These are phyloP conservation scores for Chrysoporthe austroafricana DNA, from an alignment of 2,329 filamentous ascomycete genomes.

Conservation along the genomic window DNA sequence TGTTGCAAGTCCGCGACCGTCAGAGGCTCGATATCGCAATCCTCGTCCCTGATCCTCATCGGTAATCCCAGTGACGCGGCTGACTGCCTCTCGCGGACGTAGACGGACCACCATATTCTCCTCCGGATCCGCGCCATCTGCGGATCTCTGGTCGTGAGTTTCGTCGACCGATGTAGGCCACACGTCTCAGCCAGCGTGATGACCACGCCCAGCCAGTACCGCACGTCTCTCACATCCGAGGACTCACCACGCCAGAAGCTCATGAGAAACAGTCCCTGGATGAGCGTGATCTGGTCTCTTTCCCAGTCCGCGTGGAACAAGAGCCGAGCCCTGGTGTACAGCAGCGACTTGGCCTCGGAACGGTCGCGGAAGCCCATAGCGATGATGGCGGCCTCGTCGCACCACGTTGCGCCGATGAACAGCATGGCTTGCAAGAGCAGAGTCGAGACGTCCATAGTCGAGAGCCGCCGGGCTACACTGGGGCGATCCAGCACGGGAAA, in stretches of 20 bases:
- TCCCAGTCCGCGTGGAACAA: constrained; percentile 28
- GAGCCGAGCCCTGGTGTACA: constrained; percentile 26
- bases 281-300: constrained; percentile 25
- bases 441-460: constrained; percentile 23
- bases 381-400: constrained; percentile 19
- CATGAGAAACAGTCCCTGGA: constrained; percentile 26
- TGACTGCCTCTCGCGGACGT: constrained; percentile 44
- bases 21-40: constrained; percentile 44
- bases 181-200: constrained; percentile 24
- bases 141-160: constrained; percentile 31
- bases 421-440: constrained; percentile 27
- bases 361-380: constrained; percentile 27
- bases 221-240: constrained; percentile 25
- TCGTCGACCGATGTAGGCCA: constrained; percentile 24
- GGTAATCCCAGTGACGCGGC: constrained; percentile 43
- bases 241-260: constrained; percentile 28
- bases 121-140: constrained; percentile 31
- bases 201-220: constrained; percentile 28
- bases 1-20: constrained; percentile 38
- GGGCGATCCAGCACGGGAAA: constrained; percentile 26
- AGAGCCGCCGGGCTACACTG: constrained; percentile 14
- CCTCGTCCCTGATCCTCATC: constrained; percentile 43
- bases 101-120: constrained; percentile 7
- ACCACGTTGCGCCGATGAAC: constrained; percentile 26
- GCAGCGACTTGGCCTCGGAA: constrained; percentile 26